A percentile compares a stretch with the other conserved stretches of the same genome.
phyloP scores from a whole-genome alignment of 371 early-diverging fungal species.

The Syncephalastrum sp. region DNA sequence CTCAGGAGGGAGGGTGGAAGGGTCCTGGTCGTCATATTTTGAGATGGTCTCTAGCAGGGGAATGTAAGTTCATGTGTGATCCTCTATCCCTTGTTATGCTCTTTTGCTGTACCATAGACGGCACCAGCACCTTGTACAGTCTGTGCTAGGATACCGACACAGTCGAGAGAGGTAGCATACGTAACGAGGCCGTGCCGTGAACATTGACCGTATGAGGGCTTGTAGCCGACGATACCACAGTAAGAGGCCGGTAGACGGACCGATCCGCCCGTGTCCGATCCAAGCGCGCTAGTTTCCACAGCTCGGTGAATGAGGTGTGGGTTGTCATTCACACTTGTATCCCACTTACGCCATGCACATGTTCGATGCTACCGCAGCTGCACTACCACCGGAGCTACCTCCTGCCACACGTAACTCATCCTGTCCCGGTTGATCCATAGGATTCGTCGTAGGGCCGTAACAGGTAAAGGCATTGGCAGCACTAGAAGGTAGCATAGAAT shows the following conservation, averaged over 20 bases:
- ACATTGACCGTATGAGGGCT: slow-evolving; percentile 87
- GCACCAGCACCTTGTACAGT: slow-evolving; percentile 53
- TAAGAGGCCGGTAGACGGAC: slow-evolving; percentile 92
- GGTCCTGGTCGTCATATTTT: slow-evolving; percentile 58
- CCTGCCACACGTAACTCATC: slow-evolving; percentile 63
- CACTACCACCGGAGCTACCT: slow-evolving; percentile 93
- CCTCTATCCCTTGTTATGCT: not conserved
- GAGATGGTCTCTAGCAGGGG: slow-evolving; percentile 50
- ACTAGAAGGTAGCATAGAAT: slow-evolving; percentile 15
- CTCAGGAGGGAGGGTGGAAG: slow-evolving; percentile 49
- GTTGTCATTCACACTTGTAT: not conserved
- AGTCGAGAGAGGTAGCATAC: slow-evolving; percentile 89
- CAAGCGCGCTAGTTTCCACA: slow-evolving; percentile 60
- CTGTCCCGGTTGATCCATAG: slow-evolving; percentile 20
- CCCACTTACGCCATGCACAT: slow-evolving; percentile 74
- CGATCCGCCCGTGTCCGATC: slow-evolving; percentile 96
- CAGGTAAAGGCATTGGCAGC: slow-evolving; percentile 55
- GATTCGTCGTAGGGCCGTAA: slow-evolving; percentile 55
- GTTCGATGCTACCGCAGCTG: slow-evolving; percentile 85
- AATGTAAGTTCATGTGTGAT: not conserved
- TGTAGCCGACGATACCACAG: slow-evolving; percentile 92
- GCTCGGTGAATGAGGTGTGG: not conserved
- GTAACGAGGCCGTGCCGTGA: slow-evolving; percentile 88
- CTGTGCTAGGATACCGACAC: slow-evolving; percentile 78
- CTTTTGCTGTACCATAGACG: slow-evolving; percentile 48